Percentiles rank a stretch among this genome's conserved stretches.
Evolutionary conservation across 179 eudicot genomes (phyloP).

Genomic region (Nepenthes alata): DNA sequence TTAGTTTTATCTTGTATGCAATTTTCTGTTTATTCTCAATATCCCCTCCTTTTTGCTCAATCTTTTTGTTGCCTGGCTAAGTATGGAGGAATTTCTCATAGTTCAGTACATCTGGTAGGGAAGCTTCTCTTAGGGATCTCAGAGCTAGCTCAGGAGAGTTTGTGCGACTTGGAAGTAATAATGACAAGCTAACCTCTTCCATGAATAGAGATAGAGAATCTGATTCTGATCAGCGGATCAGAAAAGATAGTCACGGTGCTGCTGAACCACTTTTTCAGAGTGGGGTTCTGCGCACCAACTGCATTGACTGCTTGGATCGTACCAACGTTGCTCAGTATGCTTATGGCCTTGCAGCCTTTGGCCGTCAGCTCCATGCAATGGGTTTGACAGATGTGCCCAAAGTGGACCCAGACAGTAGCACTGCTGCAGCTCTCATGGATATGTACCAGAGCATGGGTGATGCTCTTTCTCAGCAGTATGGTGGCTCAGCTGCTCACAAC

Average conservation of each 20-base stretch:
- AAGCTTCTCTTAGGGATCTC: conserved; percentile 59
- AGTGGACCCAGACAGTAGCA: conserved; percentile 81
- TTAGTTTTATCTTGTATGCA: neutral
- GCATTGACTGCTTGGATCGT: conserved; percentile 93
- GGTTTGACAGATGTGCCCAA: conserved; percentile 70
- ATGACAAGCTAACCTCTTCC: conserved; percentile 30
- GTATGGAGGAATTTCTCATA: neutral
- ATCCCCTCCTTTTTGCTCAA: neutral
- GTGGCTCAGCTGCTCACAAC: conserved; percentile 99
- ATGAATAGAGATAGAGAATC: conserved; percentile 38
- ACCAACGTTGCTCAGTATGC: conserved; percentile 99
- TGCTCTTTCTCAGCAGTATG: conserved; percentile 97
- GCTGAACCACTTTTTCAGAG: conserved; percentile 55
- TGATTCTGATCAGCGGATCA: conserved; percentile 26
- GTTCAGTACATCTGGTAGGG: conserved; percentile 30
- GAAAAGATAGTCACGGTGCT: conserved; percentile 25
- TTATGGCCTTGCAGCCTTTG: conserved; percentile 85
- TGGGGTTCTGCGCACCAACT: conserved; percentile 90
- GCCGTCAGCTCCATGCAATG: conserved; percentile 89
- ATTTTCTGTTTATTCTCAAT: neutral
- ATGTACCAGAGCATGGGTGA: conserved; percentile 99
- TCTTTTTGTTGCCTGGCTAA: neutral
- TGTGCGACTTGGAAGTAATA: conserved; percentile 45
- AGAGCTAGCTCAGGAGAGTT: conserved; percentile 51
- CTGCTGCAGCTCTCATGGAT: conserved; percentile 88